A percentile compares a stretch with the other conserved stretches of the same genome.
These are phyloP conservation scores for Gentiana macrophylla DNA, from an alignment of 257 asterid genomes.

Conservation along the genomic window DNA sequence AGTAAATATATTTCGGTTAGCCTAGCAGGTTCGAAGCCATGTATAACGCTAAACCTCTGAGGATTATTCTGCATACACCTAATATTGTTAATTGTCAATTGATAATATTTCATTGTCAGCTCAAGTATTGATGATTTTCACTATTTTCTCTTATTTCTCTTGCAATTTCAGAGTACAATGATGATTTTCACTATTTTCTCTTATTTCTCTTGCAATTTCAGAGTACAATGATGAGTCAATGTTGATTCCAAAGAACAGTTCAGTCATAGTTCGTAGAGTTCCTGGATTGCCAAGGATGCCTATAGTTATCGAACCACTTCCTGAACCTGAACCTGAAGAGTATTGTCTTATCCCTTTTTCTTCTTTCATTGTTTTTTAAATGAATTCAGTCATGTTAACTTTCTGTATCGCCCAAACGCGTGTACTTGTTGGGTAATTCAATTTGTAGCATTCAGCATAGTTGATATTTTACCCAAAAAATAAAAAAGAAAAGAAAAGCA, in stretches of 20 bases:
- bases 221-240: slow-evolving; percentile 81
- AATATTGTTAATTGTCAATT: neutral
- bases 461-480: slow-evolving; percentile 3
- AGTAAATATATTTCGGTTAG: neutral
- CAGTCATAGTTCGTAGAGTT: slow-evolving; percentile 92
- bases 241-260: slow-evolving; percentile 85
- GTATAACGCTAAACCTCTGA: neutral
- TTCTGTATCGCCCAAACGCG: too few species aligned
- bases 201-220: slow-evolving; percentile 45
- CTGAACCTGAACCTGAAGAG: slow-evolving; percentile 55
- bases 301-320: slow-evolving; percentile 72
- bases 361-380: slow-evolving; percentile 20
- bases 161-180: slow-evolving; percentile 77
- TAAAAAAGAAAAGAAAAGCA: neutral
- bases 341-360: slow-evolving; percentile 55
- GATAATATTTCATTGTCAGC: neutral
- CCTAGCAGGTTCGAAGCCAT: neutral
- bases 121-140: neutral
- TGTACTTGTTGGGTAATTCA: neutral
- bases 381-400: too few species aligned
- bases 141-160: slow-evolving; percentile 18
- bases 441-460: neutral
- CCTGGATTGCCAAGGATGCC: slow-evolving; percentile 93
- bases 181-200: slow-evolving; percentile 28
- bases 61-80: neutral